Base-by-base conservation (phyloP, 257 asterid species). In the Solanum lignicaule region DNA sequence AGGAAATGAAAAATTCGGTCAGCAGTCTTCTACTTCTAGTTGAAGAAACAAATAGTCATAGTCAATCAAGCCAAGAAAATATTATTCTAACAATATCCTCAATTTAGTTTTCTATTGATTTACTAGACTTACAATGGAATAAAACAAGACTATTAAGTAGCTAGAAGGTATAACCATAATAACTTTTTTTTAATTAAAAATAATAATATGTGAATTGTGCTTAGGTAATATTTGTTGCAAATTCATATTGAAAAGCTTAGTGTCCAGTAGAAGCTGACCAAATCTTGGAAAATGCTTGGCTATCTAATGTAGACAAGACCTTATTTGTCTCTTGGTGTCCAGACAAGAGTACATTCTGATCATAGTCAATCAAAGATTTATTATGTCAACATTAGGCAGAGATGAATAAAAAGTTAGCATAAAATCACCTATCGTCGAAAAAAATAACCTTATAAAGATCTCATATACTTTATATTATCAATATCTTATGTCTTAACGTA, bases 281-380 rank as follows among this genome's bases (percentile, higher is more conserved):
- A 89, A 88, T 86, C 86, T 88, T 88, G 62, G 85, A 82, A 90
- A 89, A 85, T 83, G 90, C 15, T 83, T 89, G 84, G 86, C 86
- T 48, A 89, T 58, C 89, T 71, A 89, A 89, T 83, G 90, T 69
- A 90, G 89, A 89, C 90, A 90, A 92, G 86, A 87, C 89, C 84
- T 88, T 89, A 87, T 20, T 36, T 95, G 97, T 95, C 94, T 88
- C 92, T 90, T 90, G 83, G 92, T 88, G 78, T 90, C 90, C 90
- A 86, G 94, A 94, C 98, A 93, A 90, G 92, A 90, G 90, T 91
- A 90, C 92, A 89, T 90, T 88, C 88, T 52, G 62, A 52, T 52
- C 89, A 66, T 66, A 65, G 36, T 85, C 43, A 69, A 39, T 85
- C 78, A 38, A 69, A 25, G 8, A 52, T 38, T 29, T 18, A 31